A percentile compares a stretch with the other conserved stretches of the same genome.
These are phyloP conservation scores for Earliella scabrosa DNA, from an alignment of 1,284 basidiomycete genomes.

Conservation along the genomic window DNA sequence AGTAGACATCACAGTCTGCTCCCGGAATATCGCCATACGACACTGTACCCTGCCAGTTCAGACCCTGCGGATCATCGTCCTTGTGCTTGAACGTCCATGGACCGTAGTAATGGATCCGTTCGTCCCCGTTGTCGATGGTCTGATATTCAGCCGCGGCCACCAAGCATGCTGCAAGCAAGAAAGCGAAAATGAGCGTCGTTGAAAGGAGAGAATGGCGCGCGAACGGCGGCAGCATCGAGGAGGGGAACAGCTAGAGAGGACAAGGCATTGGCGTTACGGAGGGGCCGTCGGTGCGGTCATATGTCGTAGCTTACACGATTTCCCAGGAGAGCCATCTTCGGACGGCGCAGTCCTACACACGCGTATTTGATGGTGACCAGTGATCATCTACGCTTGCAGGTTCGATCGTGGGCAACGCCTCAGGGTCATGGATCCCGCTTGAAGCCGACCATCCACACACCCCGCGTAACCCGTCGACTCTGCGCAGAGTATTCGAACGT, in stretches of 20 bases:
- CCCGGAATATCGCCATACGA: neutral
- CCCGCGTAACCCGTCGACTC: too few species aligned
- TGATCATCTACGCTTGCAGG: too few species aligned
- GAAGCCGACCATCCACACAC: too few species aligned
- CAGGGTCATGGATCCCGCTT: too few species aligned
- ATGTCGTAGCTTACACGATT: too few species aligned
- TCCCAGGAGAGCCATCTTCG: too few species aligned
- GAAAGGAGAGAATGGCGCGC: neutral
- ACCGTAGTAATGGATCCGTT: neutral
- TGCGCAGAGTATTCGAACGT: too few species aligned
- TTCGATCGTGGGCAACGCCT: too few species aligned
- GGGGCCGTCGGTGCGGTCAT: too few species aligned
- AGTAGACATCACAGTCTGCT: neutral
- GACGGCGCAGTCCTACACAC: too few species aligned
- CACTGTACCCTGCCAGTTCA: neutral
- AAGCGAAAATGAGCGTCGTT: neutral
- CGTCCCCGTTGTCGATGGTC: conserved; percentile 1
- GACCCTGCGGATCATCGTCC: neutral
- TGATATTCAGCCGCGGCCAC: neutral
- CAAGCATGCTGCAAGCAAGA: neutral
- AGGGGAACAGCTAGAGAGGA: neutral
- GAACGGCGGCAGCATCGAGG: neutral
- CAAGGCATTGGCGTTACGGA: too few species aligned
- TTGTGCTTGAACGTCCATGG: neutral
- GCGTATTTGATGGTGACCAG: too few species aligned